Evolutionary conservation across 1,284 basidiomycete species (phyloP), one percentile per base, ranked within the genome.

Genomic region (Malassezia pachydermatis): DNA sequence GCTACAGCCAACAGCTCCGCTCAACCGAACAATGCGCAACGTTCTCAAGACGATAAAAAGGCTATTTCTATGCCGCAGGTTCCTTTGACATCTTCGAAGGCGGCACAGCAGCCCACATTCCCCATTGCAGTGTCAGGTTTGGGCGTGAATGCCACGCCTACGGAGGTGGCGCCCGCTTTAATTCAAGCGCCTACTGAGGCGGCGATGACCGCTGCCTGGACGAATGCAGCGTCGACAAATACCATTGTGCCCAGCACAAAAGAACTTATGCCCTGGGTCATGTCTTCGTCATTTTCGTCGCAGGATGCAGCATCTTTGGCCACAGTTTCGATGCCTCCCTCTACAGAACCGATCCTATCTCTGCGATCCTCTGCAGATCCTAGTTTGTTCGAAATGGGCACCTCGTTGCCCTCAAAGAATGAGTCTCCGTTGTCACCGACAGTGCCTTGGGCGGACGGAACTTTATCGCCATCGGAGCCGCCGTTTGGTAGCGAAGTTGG

Each of bases 351-450:
- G 24, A 38, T 52, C n/a, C 5, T 33, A 6, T 47, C 50, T 20
- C 36, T 52, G 34, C 44, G 50, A 9, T 47, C 44, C 5, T 42
- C 45, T 11, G 45, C 50, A 10, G 45, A 52, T 17, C 50, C 50
- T 5, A 36, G 33, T n/a, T 20, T 52, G 50, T 37, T 47, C 10
- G 50, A 52, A 27, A 28, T 52, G 44, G 41, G 32, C 16, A 30
- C 32, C 4, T 16, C 43, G 13, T 25, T 34, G 10, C 34, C 34
- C 4, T 16, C 47, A 28, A 19, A 30, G 24, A 23, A 45, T 4
- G 44, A 35, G 9, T 37, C 38, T 2, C 30, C 43, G 11, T 42
- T 45, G 32, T 36, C 34, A 8, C 39, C 39, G 3, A 24, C 22
- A 17, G 25, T 19, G 1, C 24, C 24, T 27, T 41, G 24, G 39